Base-by-base conservation (phyloP, 257 asterid genomes). In the Misopates orontium region DNA sequence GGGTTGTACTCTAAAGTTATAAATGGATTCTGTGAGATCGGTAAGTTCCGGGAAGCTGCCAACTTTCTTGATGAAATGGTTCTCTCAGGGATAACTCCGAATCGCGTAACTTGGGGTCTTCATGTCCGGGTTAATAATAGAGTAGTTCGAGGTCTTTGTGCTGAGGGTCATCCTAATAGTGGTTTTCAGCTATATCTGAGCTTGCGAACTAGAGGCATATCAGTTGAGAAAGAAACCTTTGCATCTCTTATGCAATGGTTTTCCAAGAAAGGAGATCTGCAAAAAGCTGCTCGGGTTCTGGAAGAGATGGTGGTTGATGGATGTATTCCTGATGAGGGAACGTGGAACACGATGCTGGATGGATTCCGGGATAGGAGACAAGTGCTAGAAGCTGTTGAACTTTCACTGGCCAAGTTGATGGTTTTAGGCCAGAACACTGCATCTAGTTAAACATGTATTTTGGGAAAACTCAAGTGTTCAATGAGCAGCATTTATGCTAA, bases 231-330 rank as follows among this genome's bases (percentile, higher is more conserved):
- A 10, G 70, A 71, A 66, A 80, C 95, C 20, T 90, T 79, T 73
- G 90, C 60, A 68, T 70, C 72, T 56, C 90, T 90, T 59, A 70
- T 90, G 56, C 59, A 56, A 18, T 81, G 73, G 64, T 74, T 75
- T 60, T 83, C 90, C 76, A 78, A 73, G 78, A 87, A 60, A 69
- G 86, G 88, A 45, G 96, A 88, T 60, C 28, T 82, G 47, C 84
- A 84, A 73, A 89, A 86, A 80, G 90, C 85, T 70, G 77, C 79
- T 65, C 85, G 82, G 61, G 73, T 90, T 75, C 45, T 86, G 40
- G 89, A 86, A 14, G 97, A 90, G 80, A 94, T 94, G 96, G 84
- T 85, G 60, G 39, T 67, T 60, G 90, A 90, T 75, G 97, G 99
- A 64, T 88, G 95, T 70, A 68, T 78, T 67, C 95, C 96, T 20